Base-by-base conservation (phyloP, 257 asterid species). In the Salvia miltiorrhiza region DNA sequence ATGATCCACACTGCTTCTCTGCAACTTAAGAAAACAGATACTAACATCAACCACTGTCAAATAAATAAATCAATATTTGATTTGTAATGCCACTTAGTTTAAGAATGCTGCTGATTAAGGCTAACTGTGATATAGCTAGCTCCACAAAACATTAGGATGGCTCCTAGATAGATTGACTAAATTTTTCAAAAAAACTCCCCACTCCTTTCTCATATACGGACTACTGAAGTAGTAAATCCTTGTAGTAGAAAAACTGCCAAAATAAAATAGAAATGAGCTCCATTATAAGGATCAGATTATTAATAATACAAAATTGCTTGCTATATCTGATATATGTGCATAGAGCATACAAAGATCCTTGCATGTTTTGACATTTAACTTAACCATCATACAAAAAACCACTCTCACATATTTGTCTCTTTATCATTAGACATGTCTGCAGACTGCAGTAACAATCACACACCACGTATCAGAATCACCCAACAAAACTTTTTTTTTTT, bases 1-100 rank as follows among this genome's bases (percentile, higher is more conserved):
- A 70, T 30, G 92, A 78, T 68, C 75, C 85, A 69, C 79, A 70
- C 79, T 86, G 89, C 86, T 82, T 75, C 79, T 79, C 97, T 62
- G 87, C 85, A 65, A 79, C 82, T 80, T 72, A 49, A 52, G 6
- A 40, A 32, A 63, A 50, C 21, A 24, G 44, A 45, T 14, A 48
- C 21, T 11, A 23, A 35, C 54, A 50, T 13, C 54, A 53, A 64
- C 12, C 17, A 63, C 13, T 3, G 8, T 9, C 7, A 17, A 7
- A 43, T 5, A 63, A 24, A 43, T 1, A 43, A 59, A 20, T 23
- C 50, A 37, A 2, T 40, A 39, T 40, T 12, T 3, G 9, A 40
- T 40, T 21, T 13, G 16, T 52, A 41, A 23, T 21, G 19, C 17
- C 28, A 10, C 48, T 59, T 35, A 17, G 28, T 59, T 59, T 59